Base-by-base conservation (phyloP, 1,284 basidiomycete genomes). In the Trametes polyzona region DNA sequence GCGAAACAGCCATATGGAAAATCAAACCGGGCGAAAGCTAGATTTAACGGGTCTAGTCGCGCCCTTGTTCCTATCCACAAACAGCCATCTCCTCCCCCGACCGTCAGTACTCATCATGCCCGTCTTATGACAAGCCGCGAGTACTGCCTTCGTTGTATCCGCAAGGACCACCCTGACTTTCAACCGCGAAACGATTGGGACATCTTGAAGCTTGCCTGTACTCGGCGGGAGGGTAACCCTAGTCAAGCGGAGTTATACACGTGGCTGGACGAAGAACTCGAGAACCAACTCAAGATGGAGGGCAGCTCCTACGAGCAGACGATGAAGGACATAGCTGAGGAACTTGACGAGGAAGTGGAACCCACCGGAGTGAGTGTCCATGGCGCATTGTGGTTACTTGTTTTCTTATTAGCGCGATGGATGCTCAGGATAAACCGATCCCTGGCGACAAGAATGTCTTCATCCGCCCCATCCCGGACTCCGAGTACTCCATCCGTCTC, bases 391-490 rank as follows among this genome's bases (percentile, higher is more conserved):
- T n/a, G n/a, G n/a, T n/a, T n/a, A n/a, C 9, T 23, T 8, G 10
- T 5, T 16, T 14, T 33, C 9, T 11, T 29, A 17, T 8, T 30
- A 8, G 27, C n/a, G 6, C 14, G 5, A 26, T 24, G 21, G 19
- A n/a, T 26, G 10, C 41, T 11, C 16, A 37, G 43, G 5, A 23
- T 19, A 43, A 46, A n/a, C 36, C 36, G 16, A 14, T n/a, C 2
- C 47, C 44, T 11, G 27, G 26, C 29, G 26, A 39, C 27, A 47
- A 47, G 10, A 40, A n/a, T 17, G n/a, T 47, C 27, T 27, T 39
- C 21, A 29, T 56, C n/a, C 47, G 47, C 2, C 35, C 40, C 19
- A 50, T 49, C n/a, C 48, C 55, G 6, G 47, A 42, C 30, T 40
- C 51, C 6, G 21, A 37, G 14, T 49, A 49, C 47, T 49, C 53